Evolutionary conservation across 2,329 filamentous ascomycete genomes (phyloP), one percentile per base, ranked within the genome.

Genomic region (Zymoseptoria passerinii): DNA sequence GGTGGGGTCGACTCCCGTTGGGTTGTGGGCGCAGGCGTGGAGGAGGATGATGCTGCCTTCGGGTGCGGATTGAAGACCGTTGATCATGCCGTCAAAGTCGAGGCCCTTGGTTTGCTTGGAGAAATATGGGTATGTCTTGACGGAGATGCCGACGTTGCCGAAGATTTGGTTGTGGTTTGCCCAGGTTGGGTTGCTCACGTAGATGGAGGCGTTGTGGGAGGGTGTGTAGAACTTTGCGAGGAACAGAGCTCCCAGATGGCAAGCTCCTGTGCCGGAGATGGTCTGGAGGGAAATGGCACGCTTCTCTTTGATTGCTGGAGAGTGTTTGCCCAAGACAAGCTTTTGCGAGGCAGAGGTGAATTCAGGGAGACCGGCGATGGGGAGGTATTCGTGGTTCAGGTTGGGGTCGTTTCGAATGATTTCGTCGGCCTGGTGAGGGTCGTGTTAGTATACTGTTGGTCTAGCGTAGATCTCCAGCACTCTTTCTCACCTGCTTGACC

Each of bases 111-210:
- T 96, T 72, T 88, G 74, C 73, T 90, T 85, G 74, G 86, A 87
- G 79, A 96, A 99, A 81, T 99, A 99, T 53, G 92, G 94, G 78
- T 99, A 99, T 65, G 84, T 84, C 66, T 86, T 86, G 68, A 90
- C 83, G 35, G 84, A 78, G 28, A 97, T 80, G 67, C 83, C 81
- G 71, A 96, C 91, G 72, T 97, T 97, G 76, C 81, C 83, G 80
- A 99, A 96, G 81, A 99, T 96, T 76, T 97, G 94, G 79, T 95
- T 87, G 84, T 99, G 94, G 80, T 99, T 99, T 67, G 89, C 91
- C 94, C 94, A 99, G 62, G 94, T 99, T 55, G 94, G 94, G 75
- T 88, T 89, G 70, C 91, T 96, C 74, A 97, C 81, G 81, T 96
- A 96, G 76, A 95, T 84, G 66, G 83, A 87, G 77, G 81, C 84